These are phyloP conservation scores for Pythium brachiatum DNA, from an alignment of 352 stramenopile species.

Conservation along the genomic window DNA sequence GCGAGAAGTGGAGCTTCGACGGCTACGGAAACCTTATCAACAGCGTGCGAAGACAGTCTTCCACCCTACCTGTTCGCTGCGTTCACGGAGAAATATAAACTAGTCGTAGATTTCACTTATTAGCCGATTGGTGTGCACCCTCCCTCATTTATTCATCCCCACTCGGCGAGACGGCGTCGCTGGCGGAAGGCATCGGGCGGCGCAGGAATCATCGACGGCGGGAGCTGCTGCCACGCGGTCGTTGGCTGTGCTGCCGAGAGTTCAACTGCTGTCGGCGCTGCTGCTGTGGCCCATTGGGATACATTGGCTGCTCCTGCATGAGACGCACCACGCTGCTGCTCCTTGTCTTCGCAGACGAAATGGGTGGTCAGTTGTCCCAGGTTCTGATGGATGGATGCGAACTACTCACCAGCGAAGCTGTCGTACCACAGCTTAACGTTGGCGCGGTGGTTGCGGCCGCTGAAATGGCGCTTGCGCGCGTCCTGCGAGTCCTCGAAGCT, in stretches of 20 bases:
- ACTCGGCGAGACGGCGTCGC: slow-evolving; percentile 38
- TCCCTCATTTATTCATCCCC: too few species aligned
- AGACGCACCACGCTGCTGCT: slow-evolving; percentile 6
- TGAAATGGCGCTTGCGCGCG: slow-evolving; percentile 58
- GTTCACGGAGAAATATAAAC: slow-evolving; percentile 27
- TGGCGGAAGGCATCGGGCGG: slow-evolving; percentile 48
- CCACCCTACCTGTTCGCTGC: slow-evolving; percentile 17
- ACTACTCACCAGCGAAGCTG: slow-evolving; percentile 57
- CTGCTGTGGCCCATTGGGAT: slow-evolving; percentile 1
- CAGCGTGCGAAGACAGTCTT: slow-evolving; percentile 12
- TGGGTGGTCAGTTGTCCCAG: not conserved
- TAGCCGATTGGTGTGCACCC: not conserved
- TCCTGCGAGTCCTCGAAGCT: slow-evolving; percentile 78
- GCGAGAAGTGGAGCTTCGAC: not conserved
- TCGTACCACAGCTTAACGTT: slow-evolving; percentile 88
- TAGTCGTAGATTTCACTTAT: slow-evolving; percentile 31
- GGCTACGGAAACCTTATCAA: not conserved
- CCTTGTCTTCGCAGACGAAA: not conserved
- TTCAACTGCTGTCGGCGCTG: not conserved
- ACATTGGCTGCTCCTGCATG: not conserved
- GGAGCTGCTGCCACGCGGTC: slow-evolving; percentile 29
- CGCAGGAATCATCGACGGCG: slow-evolving; percentile 73
- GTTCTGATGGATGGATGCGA: not conserved
- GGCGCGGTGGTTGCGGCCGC: slow-evolving; percentile 65
- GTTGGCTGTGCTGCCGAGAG: not conserved